phyloP scores from a whole-genome alignment of 2,329 filamentous ascomycete species.

The Massarina eburnea region DNA sequence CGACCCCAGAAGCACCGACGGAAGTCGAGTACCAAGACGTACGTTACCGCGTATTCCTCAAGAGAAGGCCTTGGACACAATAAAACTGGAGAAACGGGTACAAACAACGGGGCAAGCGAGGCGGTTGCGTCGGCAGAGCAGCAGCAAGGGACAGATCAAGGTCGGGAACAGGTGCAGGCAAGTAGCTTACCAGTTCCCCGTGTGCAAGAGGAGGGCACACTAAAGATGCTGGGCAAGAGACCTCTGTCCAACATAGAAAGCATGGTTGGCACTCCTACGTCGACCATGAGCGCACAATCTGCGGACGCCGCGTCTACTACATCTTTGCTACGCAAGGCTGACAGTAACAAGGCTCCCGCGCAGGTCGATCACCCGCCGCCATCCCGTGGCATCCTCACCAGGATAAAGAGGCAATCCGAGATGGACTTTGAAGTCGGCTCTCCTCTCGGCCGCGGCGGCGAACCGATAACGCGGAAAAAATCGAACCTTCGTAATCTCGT shows the following conservation, averaged over 20 bases:
- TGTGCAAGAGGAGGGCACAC: conserved; percentile 14
- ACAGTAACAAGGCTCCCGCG: conserved; percentile 32
- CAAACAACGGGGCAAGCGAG: background rate
- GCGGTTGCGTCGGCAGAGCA: background rate
- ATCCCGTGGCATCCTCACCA: conserved; percentile 31
- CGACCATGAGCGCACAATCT: conserved; percentile 30
- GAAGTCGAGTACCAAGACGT: conserved; percentile 35
- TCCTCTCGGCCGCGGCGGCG: conserved; percentile 8
- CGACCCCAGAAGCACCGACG: conserved; percentile 12
- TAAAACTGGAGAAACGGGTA: background rate
- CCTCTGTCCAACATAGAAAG: conserved; percentile 33
- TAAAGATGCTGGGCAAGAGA: conserved; percentile 27
- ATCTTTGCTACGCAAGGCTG: conserved; percentile 39
- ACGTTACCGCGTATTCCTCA: conserved; percentile 33
- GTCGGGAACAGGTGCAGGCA: conserved; percentile 25
- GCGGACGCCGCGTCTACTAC: conserved; percentile 41
- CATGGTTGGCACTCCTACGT: conserved; percentile 22
- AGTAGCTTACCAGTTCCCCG: conserved; percentile 34
- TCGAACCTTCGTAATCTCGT: conserved; percentile 41
- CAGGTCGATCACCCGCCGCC: conserved; percentile 20
- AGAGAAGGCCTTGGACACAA: conserved; percentile 3
- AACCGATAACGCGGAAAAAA: conserved; percentile 24
- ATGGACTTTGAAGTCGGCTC: conserved; percentile 12
- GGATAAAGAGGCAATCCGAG: conserved; percentile 30
- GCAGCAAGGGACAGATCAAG: background rate